A percentile compares a stretch with the other conserved stretches of the same genome.
phyloP scores from a whole-genome alignment of 306 rosid genomes.

The Datisca glomerata region DNA sequence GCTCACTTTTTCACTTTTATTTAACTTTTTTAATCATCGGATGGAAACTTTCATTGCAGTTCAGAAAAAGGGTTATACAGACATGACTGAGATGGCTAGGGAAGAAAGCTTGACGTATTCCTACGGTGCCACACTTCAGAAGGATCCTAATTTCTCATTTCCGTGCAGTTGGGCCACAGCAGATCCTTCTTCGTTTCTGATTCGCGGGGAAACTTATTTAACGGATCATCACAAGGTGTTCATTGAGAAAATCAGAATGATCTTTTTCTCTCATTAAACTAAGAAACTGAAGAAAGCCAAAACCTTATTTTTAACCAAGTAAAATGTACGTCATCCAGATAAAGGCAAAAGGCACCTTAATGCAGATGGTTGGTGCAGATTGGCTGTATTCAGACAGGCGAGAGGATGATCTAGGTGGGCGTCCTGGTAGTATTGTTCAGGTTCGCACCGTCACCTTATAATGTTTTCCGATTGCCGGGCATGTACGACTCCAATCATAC shows the following conservation, averaged over 20 bases:
- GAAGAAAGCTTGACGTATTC: conserved; percentile 31
- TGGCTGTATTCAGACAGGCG: conserved; percentile 55
- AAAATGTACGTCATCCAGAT: conserved; percentile 28
- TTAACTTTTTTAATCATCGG: conserved; percentile 13
- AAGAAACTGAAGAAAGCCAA: too few species aligned
- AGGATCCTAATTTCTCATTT: conserved; percentile 40
- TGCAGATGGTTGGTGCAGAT: conserved; percentile 78
- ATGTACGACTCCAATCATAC: conserved; percentile 3
- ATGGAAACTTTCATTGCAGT: too few species aligned
- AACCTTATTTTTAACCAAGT: too few species aligned
- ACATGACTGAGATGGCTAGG: conserved; percentile 37
- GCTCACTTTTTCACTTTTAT: background rate
- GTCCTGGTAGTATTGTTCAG: conserved; percentile 59
- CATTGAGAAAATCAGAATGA: too few species aligned
- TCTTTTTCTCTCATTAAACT: too few species aligned
- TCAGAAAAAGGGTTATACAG: conserved; percentile 67
- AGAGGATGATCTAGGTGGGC: conserved; percentile 68
- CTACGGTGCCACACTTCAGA: conserved; percentile 63
- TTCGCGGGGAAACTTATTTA: conserved; percentile 64
- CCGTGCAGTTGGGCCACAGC: conserved; percentile 62
- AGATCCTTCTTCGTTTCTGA: conserved; percentile 73
- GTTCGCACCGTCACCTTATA: too few species aligned
- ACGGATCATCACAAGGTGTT: conserved; percentile 55
- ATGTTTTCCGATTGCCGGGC: too few species aligned
- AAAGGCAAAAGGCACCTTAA: conserved; percentile 52